These are phyloP conservation scores for Hemileccinum rubropunctum DNA, from an alignment of 768 basidiomycete genomes.

Conservation along the genomic window DNA sequence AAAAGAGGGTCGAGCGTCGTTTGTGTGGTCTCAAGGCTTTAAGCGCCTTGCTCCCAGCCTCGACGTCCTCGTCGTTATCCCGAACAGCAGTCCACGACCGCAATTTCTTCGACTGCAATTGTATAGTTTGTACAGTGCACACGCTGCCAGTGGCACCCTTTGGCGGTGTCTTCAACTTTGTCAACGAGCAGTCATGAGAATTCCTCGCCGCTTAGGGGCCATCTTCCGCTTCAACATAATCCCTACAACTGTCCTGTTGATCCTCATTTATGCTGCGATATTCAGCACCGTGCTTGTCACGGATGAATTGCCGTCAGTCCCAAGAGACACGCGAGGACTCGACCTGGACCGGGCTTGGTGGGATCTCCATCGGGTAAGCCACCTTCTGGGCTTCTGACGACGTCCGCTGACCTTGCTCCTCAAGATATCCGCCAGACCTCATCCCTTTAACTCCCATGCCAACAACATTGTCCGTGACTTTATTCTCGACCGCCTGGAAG, in stretches of 20 bases:
- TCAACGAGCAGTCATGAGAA: constrained; percentile 17
- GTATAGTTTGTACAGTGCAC: not conserved
- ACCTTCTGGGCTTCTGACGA: not conserved
- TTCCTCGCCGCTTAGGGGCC: constrained; percentile 22
- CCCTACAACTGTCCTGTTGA: constrained; percentile 45
- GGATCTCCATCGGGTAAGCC: constrained; percentile 53
- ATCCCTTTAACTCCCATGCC: constrained; percentile 74
- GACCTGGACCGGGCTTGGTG: constrained; percentile 53
- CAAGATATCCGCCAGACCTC: constrained; percentile 66
- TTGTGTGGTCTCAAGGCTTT: no score
- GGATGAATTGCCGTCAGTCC: constrained; percentile 46
- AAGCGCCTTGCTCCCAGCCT: no score
- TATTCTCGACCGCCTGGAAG: constrained; percentile 51
- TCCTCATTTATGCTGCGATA: constrained; percentile 47
- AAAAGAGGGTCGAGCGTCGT: no score
- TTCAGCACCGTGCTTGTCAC: constrained; percentile 47
- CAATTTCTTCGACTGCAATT: not conserved
- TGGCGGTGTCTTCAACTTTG: not conserved
- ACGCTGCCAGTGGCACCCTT: not conserved
- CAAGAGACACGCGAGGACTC: constrained; percentile 42
- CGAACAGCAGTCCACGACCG: no score
- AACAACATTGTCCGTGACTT: constrained; percentile 67
- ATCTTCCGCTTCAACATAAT: constrained; percentile 38
- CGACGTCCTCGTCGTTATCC: no score
- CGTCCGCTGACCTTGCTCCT: not conserved